These are phyloP conservation scores for Auriculariales sp. DNA, from an alignment of 768 basidiomycete genomes.

Conservation along the genomic window DNA sequence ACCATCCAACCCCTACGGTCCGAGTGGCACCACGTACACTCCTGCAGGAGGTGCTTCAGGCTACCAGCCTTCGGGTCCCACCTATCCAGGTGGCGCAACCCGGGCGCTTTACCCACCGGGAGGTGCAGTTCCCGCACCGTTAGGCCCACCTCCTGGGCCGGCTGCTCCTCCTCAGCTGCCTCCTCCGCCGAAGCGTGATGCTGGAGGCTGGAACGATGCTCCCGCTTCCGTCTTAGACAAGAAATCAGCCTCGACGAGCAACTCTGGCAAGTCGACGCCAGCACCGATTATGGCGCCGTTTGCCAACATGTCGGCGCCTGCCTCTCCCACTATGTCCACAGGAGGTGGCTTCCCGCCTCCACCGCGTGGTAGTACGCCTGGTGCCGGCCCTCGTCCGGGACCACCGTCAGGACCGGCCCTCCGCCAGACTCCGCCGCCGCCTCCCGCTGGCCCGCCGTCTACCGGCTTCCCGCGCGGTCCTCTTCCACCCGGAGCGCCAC, in stretches of 20 bases:
- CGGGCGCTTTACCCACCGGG: neutral
- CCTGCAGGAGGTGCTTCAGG: neutral
- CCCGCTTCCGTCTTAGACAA: slow-evolving; percentile 36
- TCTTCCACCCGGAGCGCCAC: slow-evolving; percentile 8
- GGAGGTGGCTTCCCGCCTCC: slow-evolving; percentile 34
- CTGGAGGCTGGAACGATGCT: slow-evolving; percentile 88
- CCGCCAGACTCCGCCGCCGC: slow-evolving; percentile 3
- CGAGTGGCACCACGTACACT: slow-evolving; percentile 2
- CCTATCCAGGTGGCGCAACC: slow-evolving; percentile 9
- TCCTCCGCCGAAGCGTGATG: slow-evolving; percentile 37
- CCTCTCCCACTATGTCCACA: slow-evolving; percentile 34
- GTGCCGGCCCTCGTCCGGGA: slow-evolving; percentile 1
- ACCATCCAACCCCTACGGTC: slow-evolving; percentile 14
- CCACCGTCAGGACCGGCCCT: slow-evolving; percentile 4
- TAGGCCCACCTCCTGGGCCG: slow-evolving; percentile 24
- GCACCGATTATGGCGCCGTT: slow-evolving; percentile 78
- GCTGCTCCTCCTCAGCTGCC: slow-evolving; percentile 21
- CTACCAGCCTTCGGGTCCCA: slow-evolving; percentile 10
- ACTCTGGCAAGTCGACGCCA: slow-evolving; percentile 26
- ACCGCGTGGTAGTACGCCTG: slow-evolving; percentile 27
- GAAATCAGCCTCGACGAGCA: neutral
- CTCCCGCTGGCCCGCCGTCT: slow-evolving; percentile 21
- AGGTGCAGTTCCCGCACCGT: slow-evolving; percentile 17
- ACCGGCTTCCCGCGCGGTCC: slow-evolving; percentile 16
- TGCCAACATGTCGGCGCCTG: slow-evolving; percentile 40